Percentiles rank a stretch among this genome's conserved stretches.
These are phyloP conservation scores for Gentiana dahurica DNA, from an alignment of 257 asterid species.

Conservation along the genomic window DNA sequence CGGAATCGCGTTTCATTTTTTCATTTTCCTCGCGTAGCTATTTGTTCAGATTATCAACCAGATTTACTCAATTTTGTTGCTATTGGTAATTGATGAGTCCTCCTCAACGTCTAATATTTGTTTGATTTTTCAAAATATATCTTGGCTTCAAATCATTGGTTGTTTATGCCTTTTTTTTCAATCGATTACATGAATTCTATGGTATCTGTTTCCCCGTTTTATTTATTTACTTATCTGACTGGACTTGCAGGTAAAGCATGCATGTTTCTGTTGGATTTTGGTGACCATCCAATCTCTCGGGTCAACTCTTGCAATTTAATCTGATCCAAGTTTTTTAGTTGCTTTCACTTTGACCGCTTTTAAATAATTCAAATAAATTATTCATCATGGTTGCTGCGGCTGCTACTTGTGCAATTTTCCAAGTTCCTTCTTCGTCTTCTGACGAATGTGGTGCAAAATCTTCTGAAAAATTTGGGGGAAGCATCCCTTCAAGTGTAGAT, in stretches of 20 bases:
- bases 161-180: not conserved
- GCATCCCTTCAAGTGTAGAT: conserved; percentile 47
- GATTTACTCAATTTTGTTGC: no score
- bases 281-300: conserved; percentile 1
- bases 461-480: conserved; percentile 45
- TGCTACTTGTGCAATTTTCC: conserved; percentile 58
- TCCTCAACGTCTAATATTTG: no score
- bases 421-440: conserved; percentile 40
- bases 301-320: conserved; percentile 2
- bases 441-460: conserved; percentile 46
- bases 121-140: no score
- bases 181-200: not conserved
- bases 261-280: not conserved
- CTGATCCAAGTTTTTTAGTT: not conserved
- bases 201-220: not conserved
- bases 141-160: not conserved
- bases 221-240: not conserved
- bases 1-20: no score
- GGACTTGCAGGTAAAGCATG: conserved; percentile 8
- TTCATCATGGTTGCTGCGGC: conserved; percentile 65
- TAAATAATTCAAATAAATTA: not conserved
- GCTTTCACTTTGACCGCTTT: not conserved
- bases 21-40: no score
- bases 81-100: no score
- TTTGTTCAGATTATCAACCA: no score